A percentile compares a stretch with the other conserved stretches of the same genome.
Conservation (phyloP, 192 early-diverging fungal genomes). For the Coemansia furcata region DNA sequence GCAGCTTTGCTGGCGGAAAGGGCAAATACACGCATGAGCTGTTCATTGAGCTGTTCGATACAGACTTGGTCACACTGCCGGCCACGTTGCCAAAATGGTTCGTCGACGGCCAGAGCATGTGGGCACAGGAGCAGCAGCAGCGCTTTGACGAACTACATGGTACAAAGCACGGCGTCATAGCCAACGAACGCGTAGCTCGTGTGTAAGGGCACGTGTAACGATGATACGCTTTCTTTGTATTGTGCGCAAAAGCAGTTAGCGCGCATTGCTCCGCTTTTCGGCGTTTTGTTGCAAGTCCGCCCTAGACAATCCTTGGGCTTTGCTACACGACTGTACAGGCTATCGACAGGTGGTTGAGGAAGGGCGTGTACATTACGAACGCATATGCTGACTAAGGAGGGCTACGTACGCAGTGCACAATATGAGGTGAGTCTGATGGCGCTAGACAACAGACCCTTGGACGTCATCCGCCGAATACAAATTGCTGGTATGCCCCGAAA, state of each 20-base stretch:
- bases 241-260: neutral
- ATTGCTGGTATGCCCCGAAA: neutral
- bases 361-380: neutral
- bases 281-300: neutral
- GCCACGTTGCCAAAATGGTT: conserved; percentile 77
- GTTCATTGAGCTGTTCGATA: conserved; percentile 94
- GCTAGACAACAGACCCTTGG: too few species aligned
- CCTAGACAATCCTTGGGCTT: neutral
- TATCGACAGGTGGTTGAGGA: neutral
- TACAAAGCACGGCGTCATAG: neutral
- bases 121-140: conserved; percentile 46
- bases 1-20: conserved; percentile 88
- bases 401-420: neutral
- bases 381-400: neutral
- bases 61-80: conserved; percentile 86
- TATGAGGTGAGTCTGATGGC: neutral
- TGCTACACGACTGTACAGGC: neutral
- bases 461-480: neutral
- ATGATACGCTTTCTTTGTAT: neutral
- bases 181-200: neutral
- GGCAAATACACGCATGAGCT: conserved; percentile 85
- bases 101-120: conserved; percentile 63
- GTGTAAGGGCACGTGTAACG: neutral
- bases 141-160: conserved; percentile 31
- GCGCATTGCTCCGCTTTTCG: neutral